Evolutionary conservation across 495 filamentous ascomycete species (phyloP).

Genomic region (Xylaria palmicola): DNA sequence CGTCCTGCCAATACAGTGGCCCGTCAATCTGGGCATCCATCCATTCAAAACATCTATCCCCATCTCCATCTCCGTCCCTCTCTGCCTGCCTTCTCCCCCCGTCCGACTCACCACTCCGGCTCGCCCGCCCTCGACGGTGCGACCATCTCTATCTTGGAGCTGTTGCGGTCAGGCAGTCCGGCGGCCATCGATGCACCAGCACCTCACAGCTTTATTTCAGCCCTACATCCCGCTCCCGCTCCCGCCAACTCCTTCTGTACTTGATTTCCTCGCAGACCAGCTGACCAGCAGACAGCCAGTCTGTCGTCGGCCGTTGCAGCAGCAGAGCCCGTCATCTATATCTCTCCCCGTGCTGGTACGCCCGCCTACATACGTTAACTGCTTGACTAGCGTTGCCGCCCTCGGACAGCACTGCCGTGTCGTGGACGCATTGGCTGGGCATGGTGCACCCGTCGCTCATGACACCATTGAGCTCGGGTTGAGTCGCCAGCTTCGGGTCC

Average conservation of each 20-base stretch:
- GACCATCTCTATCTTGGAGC: background rate
- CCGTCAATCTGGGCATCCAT: slow-evolving; percentile 15
- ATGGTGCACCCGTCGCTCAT: slow-evolving; percentile 18
- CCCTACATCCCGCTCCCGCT: background rate
- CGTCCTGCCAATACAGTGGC: background rate
- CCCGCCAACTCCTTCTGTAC: background rate
- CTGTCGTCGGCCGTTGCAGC: background rate
- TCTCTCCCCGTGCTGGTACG: slow-evolving; percentile 1
- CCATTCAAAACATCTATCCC: slow-evolving; percentile 14
- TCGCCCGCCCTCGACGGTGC: slow-evolving; percentile 7
- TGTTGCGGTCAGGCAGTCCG: background rate
- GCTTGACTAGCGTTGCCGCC: background rate
- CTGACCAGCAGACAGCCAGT: slow-evolving; percentile 1
- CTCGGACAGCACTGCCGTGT: background rate
- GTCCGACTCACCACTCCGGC: slow-evolving; percentile 13
- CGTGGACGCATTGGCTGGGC: slow-evolving; percentile 7
- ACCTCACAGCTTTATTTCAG: background rate
- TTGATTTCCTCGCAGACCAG: background rate
- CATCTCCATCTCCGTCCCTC: slow-evolving; percentile 20
- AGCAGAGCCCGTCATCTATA: background rate
- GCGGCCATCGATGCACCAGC: background rate
- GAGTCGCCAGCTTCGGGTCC: slow-evolving; percentile 28
- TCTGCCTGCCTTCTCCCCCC: slow-evolving; percentile 7
- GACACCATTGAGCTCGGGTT: slow-evolving; percentile 27
- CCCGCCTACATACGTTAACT: background rate